Evolutionary conservation across 768 basidiomycete genomes (phyloP).

Genomic region (Suillus americanus): DNA sequence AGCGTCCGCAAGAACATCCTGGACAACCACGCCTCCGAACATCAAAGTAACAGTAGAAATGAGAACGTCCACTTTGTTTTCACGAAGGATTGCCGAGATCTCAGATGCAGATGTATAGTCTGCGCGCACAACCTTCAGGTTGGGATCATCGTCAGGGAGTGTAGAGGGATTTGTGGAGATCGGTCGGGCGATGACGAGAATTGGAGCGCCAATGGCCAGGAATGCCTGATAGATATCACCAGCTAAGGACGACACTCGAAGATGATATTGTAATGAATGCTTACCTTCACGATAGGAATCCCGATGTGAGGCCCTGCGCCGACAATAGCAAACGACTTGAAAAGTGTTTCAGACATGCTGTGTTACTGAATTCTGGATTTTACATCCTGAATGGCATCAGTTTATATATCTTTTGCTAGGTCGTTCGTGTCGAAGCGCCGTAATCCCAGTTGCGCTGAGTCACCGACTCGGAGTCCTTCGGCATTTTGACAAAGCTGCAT

Average conservation of each 20-base stretch:
- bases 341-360: constrained; percentile 7
- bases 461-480: neutral
- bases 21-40: constrained; percentile 18
- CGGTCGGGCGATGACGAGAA: constrained; percentile 10
- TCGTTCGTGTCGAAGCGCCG: neutral
- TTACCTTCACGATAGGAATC: constrained; percentile 11
- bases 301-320: constrained; percentile 10
- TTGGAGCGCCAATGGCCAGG: constrained; percentile 6
- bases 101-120: constrained; percentile 1
- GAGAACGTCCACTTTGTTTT: constrained; percentile 9
- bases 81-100: constrained; percentile 2
- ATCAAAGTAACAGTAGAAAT: constrained; percentile 2
- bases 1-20: neutral
- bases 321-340: constrained; percentile 11
- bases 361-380: neutral
- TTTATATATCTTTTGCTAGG: neutral
- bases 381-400: constrained; percentile 7
- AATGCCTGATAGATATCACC: neutral
- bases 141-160: neutral
- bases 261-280: too few relatives aligned
- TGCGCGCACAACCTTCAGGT: neutral
- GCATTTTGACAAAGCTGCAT: neutral
- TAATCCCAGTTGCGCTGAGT: neutral
- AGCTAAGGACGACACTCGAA: neutral
- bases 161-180: constrained; percentile 1